Evolutionary conservation across 2,329 filamentous ascomycete species (phyloP).

Genomic region (Cryphonectria japonica): DNA sequence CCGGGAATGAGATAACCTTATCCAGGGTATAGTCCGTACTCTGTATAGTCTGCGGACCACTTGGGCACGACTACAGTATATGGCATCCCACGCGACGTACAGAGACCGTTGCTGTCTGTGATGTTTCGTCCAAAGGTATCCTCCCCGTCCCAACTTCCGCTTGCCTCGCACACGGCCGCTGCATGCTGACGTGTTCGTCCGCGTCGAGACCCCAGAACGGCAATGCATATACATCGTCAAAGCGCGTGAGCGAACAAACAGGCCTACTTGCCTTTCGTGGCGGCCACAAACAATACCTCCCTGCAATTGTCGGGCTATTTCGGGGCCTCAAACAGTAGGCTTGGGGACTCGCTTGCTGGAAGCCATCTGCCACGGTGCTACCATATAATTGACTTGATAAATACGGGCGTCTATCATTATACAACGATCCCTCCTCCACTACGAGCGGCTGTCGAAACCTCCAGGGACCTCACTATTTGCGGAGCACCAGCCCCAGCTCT

Average conservation of each 20-base stretch:
- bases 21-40: slow-evolving; percentile 10
- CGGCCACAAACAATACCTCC: background rate
- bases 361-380: background rate
- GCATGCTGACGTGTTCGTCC: slow-evolving; percentile 16
- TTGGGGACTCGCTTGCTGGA: background rate
- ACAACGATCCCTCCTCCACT: background rate
- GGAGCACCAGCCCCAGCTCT: background rate
- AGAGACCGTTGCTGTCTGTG: background rate
- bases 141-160: background rate
- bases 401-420: background rate
- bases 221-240: background rate
- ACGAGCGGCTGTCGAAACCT: slow-evolving; percentile 17
- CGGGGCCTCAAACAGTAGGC: background rate
- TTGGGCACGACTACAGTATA: background rate
- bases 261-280: background rate
- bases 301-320: background rate
- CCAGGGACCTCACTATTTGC: slow-evolving; percentile 18
- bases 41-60: background rate
- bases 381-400: background rate
- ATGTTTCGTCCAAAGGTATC: background rate
- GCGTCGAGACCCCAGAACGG: slow-evolving; percentile 14
- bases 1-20: slow-evolving; percentile 25
- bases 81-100: background rate
- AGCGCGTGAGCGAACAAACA: background rate
- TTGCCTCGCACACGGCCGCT: background rate